Base-by-base conservation (phyloP, 768 basidiomycete genomes). In the Tubosaeta sp. region DNA sequence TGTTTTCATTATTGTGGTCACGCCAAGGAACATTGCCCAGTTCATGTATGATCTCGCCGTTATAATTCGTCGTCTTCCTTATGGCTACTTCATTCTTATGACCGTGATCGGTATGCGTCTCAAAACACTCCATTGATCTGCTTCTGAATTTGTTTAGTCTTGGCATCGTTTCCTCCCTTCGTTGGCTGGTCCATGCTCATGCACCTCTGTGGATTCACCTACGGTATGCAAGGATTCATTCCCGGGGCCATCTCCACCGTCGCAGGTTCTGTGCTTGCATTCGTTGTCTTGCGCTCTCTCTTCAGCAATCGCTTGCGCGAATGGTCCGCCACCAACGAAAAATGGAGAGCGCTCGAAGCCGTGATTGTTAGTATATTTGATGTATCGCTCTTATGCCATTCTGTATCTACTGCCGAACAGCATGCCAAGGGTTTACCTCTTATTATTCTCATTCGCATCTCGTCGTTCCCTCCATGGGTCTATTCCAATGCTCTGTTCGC, bases 391-490 rank as follows among this genome's bases (percentile, higher is more conserved):
- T 21, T 42, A 14, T 43, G 22, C 24, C 19, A 44, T 31, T 34
- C 46, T 14, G 32, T 51, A 46, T 34, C 49, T 42, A 35, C 44
- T 44, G 30, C 35, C 21, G 50, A 54, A 44, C 57, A 90, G 87
- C 74, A 72, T 52, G 80, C 82, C 14, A 88, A 86, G 65, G 91
- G 91, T 16, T 71, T 92, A 16, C 84, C 84, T n/a, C 71, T 92
- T 21, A 87, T 94, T 35, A 79, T 90, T 56, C 76, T 94, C 42
- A 85, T 93, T 53, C 83, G 90, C 13, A 65, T 89, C 19, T 90
- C 87, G 4, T 84, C 91, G 4, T 81, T 94, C 65, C 90, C 89
- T 41, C 89, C 91, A 3, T 92, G 89, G 87, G 86, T 87, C 0
- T 94, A 91, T 60, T 82, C 84, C n/a, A 92, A 90, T 52, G 73